Percentiles rank a stretch among this genome's conserved stretches.
phyloP scores from a whole-genome alignment of 371 early-diverging fungal genomes.

The Rhizomucor miehei region DNA sequence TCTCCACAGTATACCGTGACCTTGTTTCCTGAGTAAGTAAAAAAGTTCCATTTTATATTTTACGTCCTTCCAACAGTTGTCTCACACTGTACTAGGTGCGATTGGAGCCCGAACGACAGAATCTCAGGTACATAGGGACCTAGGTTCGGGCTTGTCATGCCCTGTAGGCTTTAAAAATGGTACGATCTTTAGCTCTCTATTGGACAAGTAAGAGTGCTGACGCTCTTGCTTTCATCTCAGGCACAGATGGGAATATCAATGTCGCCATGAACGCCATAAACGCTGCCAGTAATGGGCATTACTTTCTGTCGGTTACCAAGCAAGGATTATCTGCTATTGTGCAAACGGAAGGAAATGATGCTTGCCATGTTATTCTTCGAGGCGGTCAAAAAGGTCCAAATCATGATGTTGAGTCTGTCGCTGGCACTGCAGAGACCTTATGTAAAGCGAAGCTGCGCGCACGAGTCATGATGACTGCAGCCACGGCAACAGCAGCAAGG shows the following conservation, averaged over 20 bases:
- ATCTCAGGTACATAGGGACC: slow-evolving; percentile 86
- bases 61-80: no score
- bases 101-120: slow-evolving; percentile 94
- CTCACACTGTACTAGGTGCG: slow-evolving; percentile 42
- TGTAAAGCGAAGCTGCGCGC: slow-evolving; percentile 58
- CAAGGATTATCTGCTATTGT: slow-evolving; percentile 94
- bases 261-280: slow-evolving; percentile 91
- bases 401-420: slow-evolving; percentile 72
- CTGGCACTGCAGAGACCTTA: slow-evolving; percentile 58
- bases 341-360: slow-evolving; percentile 73
- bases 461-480: slow-evolving; percentile 92
- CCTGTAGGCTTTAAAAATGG: slow-evolving; percentile 95
- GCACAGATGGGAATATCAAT: slow-evolving; percentile 83
- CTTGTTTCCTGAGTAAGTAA: slow-evolving; percentile 72
- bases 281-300: slow-evolving; percentile 84
- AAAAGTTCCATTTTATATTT: no score
- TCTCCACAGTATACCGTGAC: slow-evolving; percentile 83
- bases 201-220: no score
- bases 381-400: slow-evolving; percentile 90
- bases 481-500: slow-evolving; percentile 85
- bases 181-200: no score
- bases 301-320: slow-evolving; percentile 93
- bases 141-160: slow-evolving; percentile 89
- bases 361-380: slow-evolving; percentile 86
- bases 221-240: no score